Conservation (phyloP, 495 filamentous ascomycete genomes). For the Xylaria telfairii region DNA sequence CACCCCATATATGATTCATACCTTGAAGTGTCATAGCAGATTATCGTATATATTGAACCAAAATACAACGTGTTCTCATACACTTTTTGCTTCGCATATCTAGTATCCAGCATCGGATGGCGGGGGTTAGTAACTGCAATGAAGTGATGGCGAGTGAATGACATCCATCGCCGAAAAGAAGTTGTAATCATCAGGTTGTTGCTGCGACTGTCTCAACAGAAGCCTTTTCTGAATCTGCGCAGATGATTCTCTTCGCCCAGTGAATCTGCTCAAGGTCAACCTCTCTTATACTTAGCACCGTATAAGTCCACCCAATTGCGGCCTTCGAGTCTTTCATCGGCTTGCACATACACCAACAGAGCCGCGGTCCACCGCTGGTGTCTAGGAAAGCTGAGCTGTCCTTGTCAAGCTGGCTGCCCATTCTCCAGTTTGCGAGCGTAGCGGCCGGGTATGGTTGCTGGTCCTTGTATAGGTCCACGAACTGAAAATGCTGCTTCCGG, state of each 20-base stretch:
- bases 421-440: constrained; percentile 55
- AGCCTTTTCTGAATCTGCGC: constrained; percentile 25
- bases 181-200: constrained; percentile 9
- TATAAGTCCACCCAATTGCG: constrained; percentile 49
- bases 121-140: not conserved
- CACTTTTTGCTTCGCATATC: not conserved
- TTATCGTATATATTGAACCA: not conserved
- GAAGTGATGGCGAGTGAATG: not conserved
- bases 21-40: not conserved
- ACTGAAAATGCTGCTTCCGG: constrained; percentile 63
- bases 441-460: constrained; percentile 59
- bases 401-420: constrained; percentile 51
- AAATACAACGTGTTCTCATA: too few species aligned
- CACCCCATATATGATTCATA: not conserved
- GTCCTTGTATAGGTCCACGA: constrained; percentile 65
- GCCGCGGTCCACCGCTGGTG: constrained; percentile 35
- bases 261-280: constrained; percentile 60
- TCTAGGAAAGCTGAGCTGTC: constrained; percentile 53
- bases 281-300: constrained; percentile 60
- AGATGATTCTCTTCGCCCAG: constrained; percentile 39
- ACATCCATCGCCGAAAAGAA: not conserved
- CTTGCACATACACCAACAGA: constrained; percentile 61
- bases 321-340: constrained; percentile 51
- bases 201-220: not conserved
- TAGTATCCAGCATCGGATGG: not conserved